Conservation (phyloP, 75 land plant species). For the Adiantum capillusveneris region DNA sequence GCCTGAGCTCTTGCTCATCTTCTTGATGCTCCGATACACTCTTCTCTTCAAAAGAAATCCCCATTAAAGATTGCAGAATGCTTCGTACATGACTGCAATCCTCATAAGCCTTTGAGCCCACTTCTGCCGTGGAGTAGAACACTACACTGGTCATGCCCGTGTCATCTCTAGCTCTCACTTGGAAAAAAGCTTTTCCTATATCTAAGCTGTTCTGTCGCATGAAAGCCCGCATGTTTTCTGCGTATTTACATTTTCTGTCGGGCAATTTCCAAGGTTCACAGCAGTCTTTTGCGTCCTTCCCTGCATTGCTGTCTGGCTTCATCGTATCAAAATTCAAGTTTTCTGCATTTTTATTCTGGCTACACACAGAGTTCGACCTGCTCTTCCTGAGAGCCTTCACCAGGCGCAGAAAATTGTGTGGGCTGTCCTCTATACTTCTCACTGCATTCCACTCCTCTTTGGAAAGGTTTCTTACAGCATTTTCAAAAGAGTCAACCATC, state of each 20-base stretch:
- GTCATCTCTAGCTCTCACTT: background rate
- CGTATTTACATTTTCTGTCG: background rate
- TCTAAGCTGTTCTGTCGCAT: conserved; percentile 4
- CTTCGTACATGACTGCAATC: background rate
- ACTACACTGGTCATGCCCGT: background rate
- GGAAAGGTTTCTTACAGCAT: background rate
- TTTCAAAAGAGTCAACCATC: background rate
- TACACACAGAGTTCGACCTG: background rate
- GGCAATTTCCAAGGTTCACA: background rate
- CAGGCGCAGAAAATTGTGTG: background rate
- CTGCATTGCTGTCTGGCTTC: background rate
- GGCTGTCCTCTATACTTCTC: conserved; percentile 1
- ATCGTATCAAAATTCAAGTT: background rate
- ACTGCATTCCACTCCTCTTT: conserved; percentile 7
- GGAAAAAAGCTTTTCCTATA: background rate
- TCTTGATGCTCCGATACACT: background rate
- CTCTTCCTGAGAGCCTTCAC: background rate
- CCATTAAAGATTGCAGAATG: background rate
- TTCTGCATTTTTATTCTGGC: background rate
- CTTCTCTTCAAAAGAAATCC: background rate
- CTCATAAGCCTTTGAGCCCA: background rate
- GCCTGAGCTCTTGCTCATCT: background rate
- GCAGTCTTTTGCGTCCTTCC: background rate
- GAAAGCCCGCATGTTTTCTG: background rate
- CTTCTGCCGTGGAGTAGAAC: background rate